Conservation (phyloP, 2,329 filamentous ascomycete species). For the Epichloe gansuensis region DNA sequence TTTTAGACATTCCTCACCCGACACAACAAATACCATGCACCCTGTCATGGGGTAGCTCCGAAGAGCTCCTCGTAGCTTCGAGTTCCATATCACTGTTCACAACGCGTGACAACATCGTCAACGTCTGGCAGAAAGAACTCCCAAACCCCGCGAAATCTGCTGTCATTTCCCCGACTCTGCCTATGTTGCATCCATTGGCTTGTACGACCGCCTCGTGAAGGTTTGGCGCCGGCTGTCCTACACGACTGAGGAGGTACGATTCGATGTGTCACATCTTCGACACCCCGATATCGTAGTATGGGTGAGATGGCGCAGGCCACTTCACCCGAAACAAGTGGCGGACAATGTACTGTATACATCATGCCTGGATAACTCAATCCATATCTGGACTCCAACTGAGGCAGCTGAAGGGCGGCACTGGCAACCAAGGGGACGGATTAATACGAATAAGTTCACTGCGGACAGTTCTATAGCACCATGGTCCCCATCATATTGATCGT, state of each 20-base stretch:
- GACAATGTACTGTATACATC: slow-evolving; percentile 87
- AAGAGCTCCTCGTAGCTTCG: slow-evolving; percentile 74
- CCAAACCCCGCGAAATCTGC: slow-evolving; percentile 65
- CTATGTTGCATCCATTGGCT: slow-evolving; percentile 71
- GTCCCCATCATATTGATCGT: slow-evolving; percentile 56
- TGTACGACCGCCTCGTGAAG: slow-evolving; percentile 74
- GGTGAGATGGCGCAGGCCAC: slow-evolving; percentile 74
- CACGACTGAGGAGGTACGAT: slow-evolving; percentile 68
- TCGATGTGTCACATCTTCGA: slow-evolving; percentile 83
- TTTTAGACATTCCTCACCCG: slow-evolving; percentile 33
- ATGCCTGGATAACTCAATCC: slow-evolving; percentile 66
- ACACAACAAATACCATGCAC: slow-evolving; percentile 24
- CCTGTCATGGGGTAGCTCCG: slow-evolving; percentile 77
- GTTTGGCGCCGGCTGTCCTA: slow-evolving; percentile 85
- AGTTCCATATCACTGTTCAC: slow-evolving; percentile 57
- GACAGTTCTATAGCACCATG: slow-evolving; percentile 13
- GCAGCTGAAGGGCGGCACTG: slow-evolving; percentile 58
- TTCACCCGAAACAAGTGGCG: slow-evolving; percentile 62
- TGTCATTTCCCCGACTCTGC: slow-evolving; percentile 72
- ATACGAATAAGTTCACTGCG: slow-evolving; percentile 61
- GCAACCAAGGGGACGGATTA: slow-evolving; percentile 68
- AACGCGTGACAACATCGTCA: slow-evolving; percentile 34
- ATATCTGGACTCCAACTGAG: slow-evolving; percentile 74
- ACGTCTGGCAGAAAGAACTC: slow-evolving; percentile 63
- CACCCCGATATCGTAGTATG: slow-evolving; percentile 73